phyloP scores from a whole-genome alignment of 2,329 filamentous ascomycete species.

The Fusarium cicatricum region DNA sequence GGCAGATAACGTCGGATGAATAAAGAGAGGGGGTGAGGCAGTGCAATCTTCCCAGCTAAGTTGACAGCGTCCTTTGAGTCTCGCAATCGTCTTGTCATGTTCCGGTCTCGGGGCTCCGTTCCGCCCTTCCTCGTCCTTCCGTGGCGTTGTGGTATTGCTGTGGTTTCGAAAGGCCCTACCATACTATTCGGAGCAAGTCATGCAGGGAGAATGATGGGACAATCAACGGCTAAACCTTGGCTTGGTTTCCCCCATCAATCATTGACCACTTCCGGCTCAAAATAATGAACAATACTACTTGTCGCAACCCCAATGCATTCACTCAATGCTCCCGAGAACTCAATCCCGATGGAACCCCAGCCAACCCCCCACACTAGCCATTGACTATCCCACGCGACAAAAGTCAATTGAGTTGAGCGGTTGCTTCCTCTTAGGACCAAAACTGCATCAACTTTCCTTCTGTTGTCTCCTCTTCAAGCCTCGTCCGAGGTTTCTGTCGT shows the following conservation, averaged over 20 bases:
- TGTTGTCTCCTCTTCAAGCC: conserved; percentile 10
- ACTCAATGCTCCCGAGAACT: conserved; percentile 13
- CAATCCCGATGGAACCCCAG: conserved; percentile 10
- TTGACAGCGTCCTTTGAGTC: conserved; percentile 3
- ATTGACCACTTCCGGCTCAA: conserved; percentile 3
- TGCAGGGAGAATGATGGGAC: conserved; percentile 1
- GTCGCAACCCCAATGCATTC: neutral
- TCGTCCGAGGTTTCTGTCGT: conserved; percentile 15
- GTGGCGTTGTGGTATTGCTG: conserved; percentile 1
- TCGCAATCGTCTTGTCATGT: conserved; percentile 2
- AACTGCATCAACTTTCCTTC: conserved; percentile 19
- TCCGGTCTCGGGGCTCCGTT: too few species aligned
- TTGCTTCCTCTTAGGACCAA: conserved; percentile 5
- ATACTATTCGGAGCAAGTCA: neutral
- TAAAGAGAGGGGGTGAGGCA: neutral
- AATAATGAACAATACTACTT: neutral
- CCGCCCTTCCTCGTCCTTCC: too few species aligned
- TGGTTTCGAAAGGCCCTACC: neutral
- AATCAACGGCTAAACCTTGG: neutral
- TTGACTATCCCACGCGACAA: conserved; percentile 5
- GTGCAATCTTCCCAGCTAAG: neutral
- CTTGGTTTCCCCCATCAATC: neutral
- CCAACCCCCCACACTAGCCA: conserved; percentile 17
- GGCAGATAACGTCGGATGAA: neutral
- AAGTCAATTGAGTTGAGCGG: conserved; percentile 1